phyloP scores from a whole-genome alignment of 768 basidiomycete genomes.

The Phallus indusiatus region DNA sequence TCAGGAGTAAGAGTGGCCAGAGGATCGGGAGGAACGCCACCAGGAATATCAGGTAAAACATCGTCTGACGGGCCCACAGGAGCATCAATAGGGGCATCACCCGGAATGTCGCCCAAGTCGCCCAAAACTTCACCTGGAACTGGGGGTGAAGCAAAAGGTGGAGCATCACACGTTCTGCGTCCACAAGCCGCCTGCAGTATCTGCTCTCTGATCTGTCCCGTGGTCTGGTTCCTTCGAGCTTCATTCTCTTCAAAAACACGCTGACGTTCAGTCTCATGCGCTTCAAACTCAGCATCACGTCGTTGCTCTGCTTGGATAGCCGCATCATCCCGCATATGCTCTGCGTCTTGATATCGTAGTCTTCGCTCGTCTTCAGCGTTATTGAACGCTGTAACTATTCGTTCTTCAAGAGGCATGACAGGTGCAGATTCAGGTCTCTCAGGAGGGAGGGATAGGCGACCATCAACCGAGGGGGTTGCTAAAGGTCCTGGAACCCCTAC shows the following conservation, averaged over 20 bases:
- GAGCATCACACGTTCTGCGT: constrained; percentile 9
- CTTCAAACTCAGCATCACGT: constrained; percentile 55
- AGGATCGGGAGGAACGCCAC: constrained; percentile 35
- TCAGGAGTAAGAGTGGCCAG: constrained; percentile 42
- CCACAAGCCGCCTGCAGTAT: constrained; percentile 21
- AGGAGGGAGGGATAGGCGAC: background rate
- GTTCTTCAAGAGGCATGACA: constrained; percentile 1
- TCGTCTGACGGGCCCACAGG: background rate
- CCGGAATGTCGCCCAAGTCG: background rate
- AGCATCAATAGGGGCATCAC: background rate
- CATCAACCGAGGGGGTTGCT: background rate
- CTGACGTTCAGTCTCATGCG: constrained; percentile 56
- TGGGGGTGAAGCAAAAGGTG: constrained; percentile 13
- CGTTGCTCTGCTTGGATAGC: constrained; percentile 52
- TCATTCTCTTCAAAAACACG: constrained; percentile 52
- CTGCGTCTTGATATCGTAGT: constrained; percentile 48
- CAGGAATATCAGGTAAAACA: constrained; percentile 21
- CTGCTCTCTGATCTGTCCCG: constrained; percentile 39
- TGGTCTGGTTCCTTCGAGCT: constrained; percentile 46
- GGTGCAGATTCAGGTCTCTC: background rate
- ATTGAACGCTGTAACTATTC: constrained; percentile 21
- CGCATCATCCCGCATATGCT: constrained; percentile 39
- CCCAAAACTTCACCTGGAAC: background rate
- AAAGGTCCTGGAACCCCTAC: background rate
- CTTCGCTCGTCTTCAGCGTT: constrained; percentile 38